A percentile compares a stretch with the other conserved stretches of the same genome.
Evolutionary conservation across 176 grass and related monocot genomes (phyloP).

Genomic region (Bromus sterilis): DNA sequence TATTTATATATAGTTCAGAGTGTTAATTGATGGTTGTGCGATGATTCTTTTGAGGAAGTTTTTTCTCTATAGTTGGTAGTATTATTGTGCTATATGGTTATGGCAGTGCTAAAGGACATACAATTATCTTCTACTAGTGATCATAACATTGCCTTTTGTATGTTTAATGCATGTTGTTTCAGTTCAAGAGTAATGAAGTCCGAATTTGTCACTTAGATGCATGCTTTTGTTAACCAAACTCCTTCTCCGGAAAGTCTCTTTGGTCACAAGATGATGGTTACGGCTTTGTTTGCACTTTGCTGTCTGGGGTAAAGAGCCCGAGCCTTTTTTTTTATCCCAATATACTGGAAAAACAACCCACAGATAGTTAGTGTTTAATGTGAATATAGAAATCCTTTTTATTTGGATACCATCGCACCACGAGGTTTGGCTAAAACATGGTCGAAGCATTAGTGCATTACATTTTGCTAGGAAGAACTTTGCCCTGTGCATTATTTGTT

Average conservation of each 20-base stretch:
- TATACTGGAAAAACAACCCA: neutral
- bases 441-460: too few species aligned
- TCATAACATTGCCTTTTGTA: neutral
- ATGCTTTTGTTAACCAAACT: too few species aligned
- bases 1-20: neutral
- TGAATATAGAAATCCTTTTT: neutral
- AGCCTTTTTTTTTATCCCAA: neutral
- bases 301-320: too few species aligned
- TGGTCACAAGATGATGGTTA: too few species aligned
- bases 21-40: neutral
- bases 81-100: neutral
- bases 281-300: too few species aligned
- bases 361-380: neutral
- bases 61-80: neutral
- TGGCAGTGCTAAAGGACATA: neutral
- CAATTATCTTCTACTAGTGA: neutral
- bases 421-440: neutral
- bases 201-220: neutral
- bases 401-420: neutral
- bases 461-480: neutral
- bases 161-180: neutral
- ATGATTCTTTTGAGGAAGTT: neutral
- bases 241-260: too few species aligned
- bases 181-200: neutral
- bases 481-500: neutral